phyloP scores from a whole-genome alignment of 2,329 filamentous ascomycete genomes.

The Fonsecaea monophora region DNA sequence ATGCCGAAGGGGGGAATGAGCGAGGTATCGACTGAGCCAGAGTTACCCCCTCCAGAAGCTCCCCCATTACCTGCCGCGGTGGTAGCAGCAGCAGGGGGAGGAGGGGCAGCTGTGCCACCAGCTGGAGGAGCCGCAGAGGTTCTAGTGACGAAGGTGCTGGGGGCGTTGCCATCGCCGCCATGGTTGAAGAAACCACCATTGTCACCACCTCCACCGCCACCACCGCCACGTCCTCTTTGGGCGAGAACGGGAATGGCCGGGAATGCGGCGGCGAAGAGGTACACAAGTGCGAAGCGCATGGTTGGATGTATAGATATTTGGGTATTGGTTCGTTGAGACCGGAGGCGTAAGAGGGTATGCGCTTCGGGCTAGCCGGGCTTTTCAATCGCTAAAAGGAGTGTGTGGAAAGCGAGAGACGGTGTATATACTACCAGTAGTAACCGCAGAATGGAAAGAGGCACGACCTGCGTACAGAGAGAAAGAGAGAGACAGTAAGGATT shows the following conservation, averaged over 20 bases:
- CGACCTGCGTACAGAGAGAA: slow-evolving; percentile 28
- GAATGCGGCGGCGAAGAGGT: slow-evolving; percentile 19
- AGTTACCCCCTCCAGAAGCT: slow-evolving; percentile 8
- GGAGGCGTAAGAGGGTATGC: not conserved
- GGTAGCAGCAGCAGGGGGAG: slow-evolving; percentile 14
- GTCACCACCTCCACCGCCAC: slow-evolving; percentile 7
- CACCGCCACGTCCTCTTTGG: slow-evolving; percentile 21
- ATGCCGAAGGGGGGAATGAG: slow-evolving; percentile 36
- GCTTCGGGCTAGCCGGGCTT: not conserved
- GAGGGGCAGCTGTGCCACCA: slow-evolving; percentile 5
- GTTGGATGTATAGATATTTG: not conserved
- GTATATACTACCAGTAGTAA: slow-evolving; percentile 2
- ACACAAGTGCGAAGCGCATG: slow-evolving; percentile 19
- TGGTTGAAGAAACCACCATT: slow-evolving; percentile 12
- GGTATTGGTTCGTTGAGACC: not conserved
- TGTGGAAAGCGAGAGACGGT: not conserved
- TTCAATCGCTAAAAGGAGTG: not conserved
- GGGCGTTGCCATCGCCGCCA: slow-evolving; percentile 19
- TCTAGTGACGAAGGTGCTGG: slow-evolving; percentile 30
- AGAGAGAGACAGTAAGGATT: slow-evolving; percentile 13
- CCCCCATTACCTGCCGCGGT: not conserved
- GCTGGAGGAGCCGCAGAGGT: slow-evolving; percentile 20
- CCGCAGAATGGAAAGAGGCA: slow-evolving; percentile 20
- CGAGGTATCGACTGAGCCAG: slow-evolving; percentile 22
- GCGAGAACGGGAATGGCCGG: slow-evolving; percentile 25